Conservation (phyloP, 768 basidiomycete species). For the Russula ochroleuca region DNA sequence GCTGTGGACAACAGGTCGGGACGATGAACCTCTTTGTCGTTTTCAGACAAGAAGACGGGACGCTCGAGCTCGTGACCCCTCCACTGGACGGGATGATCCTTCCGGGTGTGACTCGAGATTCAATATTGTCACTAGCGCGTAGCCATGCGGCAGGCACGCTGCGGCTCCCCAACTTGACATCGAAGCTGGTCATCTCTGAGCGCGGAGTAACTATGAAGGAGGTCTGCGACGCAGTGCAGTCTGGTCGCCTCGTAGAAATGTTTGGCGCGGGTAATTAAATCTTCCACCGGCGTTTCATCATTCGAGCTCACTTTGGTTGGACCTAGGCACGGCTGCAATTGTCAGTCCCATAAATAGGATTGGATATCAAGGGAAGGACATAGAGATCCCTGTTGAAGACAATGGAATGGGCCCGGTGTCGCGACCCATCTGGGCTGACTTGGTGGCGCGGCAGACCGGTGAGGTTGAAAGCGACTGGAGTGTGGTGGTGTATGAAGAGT, state of each 20-base stretch:
- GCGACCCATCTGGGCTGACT: conserved; percentile 37
- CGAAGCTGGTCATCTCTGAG: conserved; percentile 32
- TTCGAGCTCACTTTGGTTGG: not conserved
- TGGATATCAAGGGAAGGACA: conserved; percentile 42
- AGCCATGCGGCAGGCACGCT: conserved; percentile 35
- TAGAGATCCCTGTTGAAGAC: conserved; percentile 39
- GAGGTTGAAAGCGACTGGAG: conserved; percentile 42
- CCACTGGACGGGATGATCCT: conserved; percentile 38
- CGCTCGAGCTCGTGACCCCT: conserved; percentile 29
- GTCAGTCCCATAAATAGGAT: conserved; percentile 37
- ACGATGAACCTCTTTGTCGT: conserved; percentile 82
- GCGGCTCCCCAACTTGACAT: conserved; percentile 29
- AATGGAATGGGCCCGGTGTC: conserved; percentile 42
- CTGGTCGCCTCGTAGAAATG: conserved; percentile 35
- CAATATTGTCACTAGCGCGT: conserved; percentile 37
- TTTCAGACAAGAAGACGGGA: conserved; percentile 54
- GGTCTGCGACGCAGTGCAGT: conserved; percentile 31
- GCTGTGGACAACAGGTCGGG: conserved; percentile 49
- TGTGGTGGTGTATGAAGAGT: conserved; percentile 32
- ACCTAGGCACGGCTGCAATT: conserved; percentile 41
- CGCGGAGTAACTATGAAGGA: conserved; percentile 35
- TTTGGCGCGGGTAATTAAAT: conserved; percentile 30
- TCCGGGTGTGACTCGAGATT: conserved; percentile 43
- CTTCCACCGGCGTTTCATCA: not conserved
- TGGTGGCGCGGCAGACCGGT: conserved; percentile 43